These are phyloP conservation scores for Diaporthe sp. DNA, from an alignment of 2,329 filamentous ascomycete genomes.

Conservation along the genomic window DNA sequence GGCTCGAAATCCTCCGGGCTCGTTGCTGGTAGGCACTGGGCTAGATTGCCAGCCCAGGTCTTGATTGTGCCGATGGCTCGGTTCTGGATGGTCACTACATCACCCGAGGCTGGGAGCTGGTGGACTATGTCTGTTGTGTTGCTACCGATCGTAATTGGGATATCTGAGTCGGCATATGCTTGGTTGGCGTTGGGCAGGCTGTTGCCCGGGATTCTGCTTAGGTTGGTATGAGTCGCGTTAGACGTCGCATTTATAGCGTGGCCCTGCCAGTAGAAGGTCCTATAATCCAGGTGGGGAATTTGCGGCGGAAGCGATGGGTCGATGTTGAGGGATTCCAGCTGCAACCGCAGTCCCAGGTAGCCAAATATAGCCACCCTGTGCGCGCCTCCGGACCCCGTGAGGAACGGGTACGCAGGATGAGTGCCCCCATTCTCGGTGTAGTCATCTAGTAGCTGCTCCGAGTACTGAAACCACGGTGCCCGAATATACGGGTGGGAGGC, in stretches of 20 bases:
- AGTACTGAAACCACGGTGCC: conserved; percentile 40
- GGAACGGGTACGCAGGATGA: conserved; percentile 37
- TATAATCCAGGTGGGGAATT: conserved; percentile 33
- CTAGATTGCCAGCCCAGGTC: conserved; percentile 71
- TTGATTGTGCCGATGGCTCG: conserved; percentile 66
- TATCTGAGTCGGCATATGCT: conserved; percentile 65
- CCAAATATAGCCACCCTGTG: conserved; percentile 39
- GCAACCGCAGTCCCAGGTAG: conserved; percentile 36
- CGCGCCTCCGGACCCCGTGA: conserved; percentile 38
- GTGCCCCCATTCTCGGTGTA: conserved; percentile 37
- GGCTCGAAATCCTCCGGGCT: conserved; percentile 64
- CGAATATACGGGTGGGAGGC: conserved; percentile 36
- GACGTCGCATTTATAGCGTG: conserved; percentile 38
- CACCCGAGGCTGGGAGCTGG: conserved; percentile 60
- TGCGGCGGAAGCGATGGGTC: conserved; percentile 38
- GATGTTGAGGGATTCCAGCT: conserved; percentile 36
- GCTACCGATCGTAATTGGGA: conserved; percentile 70
- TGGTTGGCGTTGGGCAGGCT: conserved; percentile 65
- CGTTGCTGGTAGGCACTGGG: conserved; percentile 71
- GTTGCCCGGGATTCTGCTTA: conserved; percentile 28
- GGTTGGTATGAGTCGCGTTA: conserved; percentile 50
- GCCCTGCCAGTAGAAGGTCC: conserved; percentile 41
- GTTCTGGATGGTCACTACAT: conserved; percentile 68
- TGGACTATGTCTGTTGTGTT: conserved; percentile 56
- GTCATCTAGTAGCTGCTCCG: conserved; percentile 40